Conservation (phyloP, 257 asterid species). For the Linaria vulgaris region DNA sequence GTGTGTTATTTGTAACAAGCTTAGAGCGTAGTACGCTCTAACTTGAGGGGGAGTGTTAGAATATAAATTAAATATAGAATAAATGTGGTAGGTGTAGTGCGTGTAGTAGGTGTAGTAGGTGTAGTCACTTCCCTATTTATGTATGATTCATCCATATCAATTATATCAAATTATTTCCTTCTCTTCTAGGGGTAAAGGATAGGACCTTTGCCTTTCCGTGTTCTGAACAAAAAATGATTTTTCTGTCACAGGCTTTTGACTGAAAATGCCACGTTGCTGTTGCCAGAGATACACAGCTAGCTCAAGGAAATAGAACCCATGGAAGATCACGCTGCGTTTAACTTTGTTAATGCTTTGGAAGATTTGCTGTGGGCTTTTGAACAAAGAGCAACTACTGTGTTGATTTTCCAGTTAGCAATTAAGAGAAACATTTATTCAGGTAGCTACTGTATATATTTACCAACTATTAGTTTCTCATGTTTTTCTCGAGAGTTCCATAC, state of each 20-base stretch:
- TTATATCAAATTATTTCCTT: too few relatives aligned
- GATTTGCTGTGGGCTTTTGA: constrained; percentile 94
- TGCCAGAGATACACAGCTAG: constrained; percentile 66
- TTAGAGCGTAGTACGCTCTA: too few relatives aligned
- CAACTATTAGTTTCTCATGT: constrained; percentile 12
- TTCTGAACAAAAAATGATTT: constrained; percentile 27
- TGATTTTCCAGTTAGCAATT: constrained; percentile 88
- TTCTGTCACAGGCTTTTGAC: constrained; percentile 64
- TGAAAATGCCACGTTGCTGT: constrained; percentile 58
- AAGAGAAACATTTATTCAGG: constrained; percentile 86
- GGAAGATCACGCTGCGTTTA: constrained; percentile 83
- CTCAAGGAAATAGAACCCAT: constrained; percentile 58
- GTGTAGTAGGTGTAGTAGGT: too few relatives aligned
- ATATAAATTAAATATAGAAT: too few relatives aligned
- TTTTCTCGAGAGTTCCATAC: constrained; percentile 7
- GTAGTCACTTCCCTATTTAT: too few relatives aligned
- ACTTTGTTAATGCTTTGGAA: constrained; percentile 88
- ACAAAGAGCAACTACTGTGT: constrained; percentile 84
- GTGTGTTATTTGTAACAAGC: too few relatives aligned
- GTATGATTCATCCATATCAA: too few relatives aligned
- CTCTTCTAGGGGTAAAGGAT: constrained; percentile 10
- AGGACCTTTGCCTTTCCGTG: constrained; percentile 14
- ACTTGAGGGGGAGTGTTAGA: too few relatives aligned
- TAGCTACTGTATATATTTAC: constrained; percentile 26
- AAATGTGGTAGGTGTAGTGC: too few relatives aligned